These are phyloP conservation scores for Russula ochroleuca DNA, from an alignment of 768 basidiomycete species.

Conservation along the genomic window DNA sequence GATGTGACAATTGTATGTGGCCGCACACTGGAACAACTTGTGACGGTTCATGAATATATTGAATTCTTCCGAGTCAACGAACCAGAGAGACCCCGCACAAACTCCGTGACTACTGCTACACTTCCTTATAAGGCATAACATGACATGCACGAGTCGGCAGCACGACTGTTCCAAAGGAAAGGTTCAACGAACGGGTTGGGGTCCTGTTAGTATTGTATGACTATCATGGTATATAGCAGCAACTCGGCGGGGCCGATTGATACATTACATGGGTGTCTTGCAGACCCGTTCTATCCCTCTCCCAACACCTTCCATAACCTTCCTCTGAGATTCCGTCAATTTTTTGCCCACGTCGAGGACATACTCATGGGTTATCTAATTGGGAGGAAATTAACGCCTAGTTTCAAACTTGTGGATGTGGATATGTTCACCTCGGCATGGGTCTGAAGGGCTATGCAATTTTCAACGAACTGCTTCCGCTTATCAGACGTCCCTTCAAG, in stretches of 20 bases:
- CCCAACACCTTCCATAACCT: slow-evolving; percentile 63
- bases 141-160: too few relatives aligned
- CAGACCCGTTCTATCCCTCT: slow-evolving; percentile 61
- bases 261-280: slow-evolving; percentile 34
- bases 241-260: background rate
- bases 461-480: slow-evolving; percentile 49
- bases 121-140: too few relatives aligned
- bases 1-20: slow-evolving; percentile 7
- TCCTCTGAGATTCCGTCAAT: slow-evolving; percentile 64
- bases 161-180: too few relatives aligned
- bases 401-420: background rate
- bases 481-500: slow-evolving; percentile 48
- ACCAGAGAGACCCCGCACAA: too few relatives aligned
- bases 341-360: slow-evolving; percentile 57
- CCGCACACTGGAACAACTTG: too few relatives aligned
- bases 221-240: background rate
- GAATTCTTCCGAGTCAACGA: background rate
- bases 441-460: slow-evolving; percentile 43
- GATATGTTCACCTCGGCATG: slow-evolving; percentile 36
- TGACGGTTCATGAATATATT: too few relatives aligned
- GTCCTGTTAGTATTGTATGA: background rate
- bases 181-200: background rate
- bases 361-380: slow-evolving; percentile 62
- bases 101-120: too few relatives aligned
- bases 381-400: background rate